Conservation (phyloP, 768 basidiomycete species). For the Coprinopsis marcescibilis region DNA sequence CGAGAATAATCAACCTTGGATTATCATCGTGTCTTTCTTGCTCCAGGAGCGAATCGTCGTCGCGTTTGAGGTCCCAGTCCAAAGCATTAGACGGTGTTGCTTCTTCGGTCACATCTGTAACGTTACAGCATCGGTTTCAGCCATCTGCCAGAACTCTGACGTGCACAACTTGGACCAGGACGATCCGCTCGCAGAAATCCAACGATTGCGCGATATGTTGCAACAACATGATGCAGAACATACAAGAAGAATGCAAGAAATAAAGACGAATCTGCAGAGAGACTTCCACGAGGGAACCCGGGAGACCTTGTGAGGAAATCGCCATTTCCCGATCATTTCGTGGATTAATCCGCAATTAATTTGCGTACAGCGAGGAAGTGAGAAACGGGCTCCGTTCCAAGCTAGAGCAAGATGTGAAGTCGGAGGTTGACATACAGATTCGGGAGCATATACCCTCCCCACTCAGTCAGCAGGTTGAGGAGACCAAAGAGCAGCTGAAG, state of each 20-base stretch:
- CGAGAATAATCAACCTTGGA: background rate
- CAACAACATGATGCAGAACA: constrained; percentile 15
- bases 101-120: constrained; percentile 1
- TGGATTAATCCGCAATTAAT: background rate
- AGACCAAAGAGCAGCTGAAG: constrained; percentile 37
- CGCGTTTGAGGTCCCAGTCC: background rate
- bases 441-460: constrained; percentile 41
- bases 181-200: constrained; percentile 12
- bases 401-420: constrained; percentile 36
- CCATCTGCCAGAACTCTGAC: background rate
- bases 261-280: constrained; percentile 16
- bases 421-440: constrained; percentile 45
- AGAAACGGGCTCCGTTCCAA: constrained; percentile 20
- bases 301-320: constrained; percentile 12
- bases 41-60: background rate
- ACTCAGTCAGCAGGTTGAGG: constrained; percentile 36
- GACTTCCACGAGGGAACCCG: constrained; percentile 13
- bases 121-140: background rate
- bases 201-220: constrained; percentile 17
- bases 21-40: background rate
- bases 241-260: constrained; percentile 11
- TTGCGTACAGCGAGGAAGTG: constrained; percentile 30
- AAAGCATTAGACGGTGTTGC: background rate
- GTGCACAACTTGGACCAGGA: background rate
- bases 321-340: background rate